phyloP scores from a whole-genome alignment of 1,284 basidiomycete genomes.

The Volvariella surrecta region DNA sequence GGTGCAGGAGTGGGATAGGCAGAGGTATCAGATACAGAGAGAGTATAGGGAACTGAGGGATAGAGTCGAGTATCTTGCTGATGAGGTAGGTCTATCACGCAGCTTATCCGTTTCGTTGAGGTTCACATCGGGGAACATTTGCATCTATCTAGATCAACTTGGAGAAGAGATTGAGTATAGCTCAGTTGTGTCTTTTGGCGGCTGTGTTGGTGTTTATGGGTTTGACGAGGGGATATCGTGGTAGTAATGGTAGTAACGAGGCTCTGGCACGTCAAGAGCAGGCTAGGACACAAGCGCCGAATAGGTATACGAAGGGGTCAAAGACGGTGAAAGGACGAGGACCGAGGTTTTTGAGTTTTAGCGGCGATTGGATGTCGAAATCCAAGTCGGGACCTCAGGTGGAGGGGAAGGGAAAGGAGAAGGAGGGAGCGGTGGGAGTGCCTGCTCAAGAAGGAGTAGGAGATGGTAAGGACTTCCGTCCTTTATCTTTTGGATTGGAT shows the following conservation, averaged over 20 bases:
- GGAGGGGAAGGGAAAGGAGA: slow-evolving; percentile 7
- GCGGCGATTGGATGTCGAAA: slow-evolving; percentile 34
- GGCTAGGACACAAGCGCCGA: slow-evolving; percentile 4
- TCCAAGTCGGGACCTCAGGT: slow-evolving; percentile 6
- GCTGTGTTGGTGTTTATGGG: slow-evolving; percentile 77
- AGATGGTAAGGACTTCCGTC: too few species aligned
- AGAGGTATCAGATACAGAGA: slow-evolving; percentile 56
- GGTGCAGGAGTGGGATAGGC: slow-evolving; percentile 63
- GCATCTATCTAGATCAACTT: slow-evolving; percentile 49
- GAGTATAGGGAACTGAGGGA: slow-evolving; percentile 62
- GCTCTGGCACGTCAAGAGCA: slow-evolving; percentile 7
- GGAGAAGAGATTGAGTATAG: slow-evolving; percentile 79
- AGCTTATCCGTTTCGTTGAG: not conserved
- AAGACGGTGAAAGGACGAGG: slow-evolving; percentile 42
- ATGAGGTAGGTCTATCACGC: slow-evolving; percentile 45
- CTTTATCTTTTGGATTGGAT: too few species aligned
- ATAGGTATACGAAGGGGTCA: slow-evolving; percentile 1
- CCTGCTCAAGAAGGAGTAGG: too few species aligned
- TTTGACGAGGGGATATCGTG: slow-evolving; percentile 70
- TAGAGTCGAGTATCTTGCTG: slow-evolving; percentile 62
- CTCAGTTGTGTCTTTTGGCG: slow-evolving; percentile 73
- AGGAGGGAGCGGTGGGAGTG: too few species aligned
- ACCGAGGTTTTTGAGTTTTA: slow-evolving; percentile 44
- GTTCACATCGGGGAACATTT: slow-evolving; percentile 1
- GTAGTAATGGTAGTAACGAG: slow-evolving; percentile 23